These are phyloP conservation scores for Eimeria tenella DNA, from an alignment of 169 alveolate species.

Conservation along the genomic window DNA sequence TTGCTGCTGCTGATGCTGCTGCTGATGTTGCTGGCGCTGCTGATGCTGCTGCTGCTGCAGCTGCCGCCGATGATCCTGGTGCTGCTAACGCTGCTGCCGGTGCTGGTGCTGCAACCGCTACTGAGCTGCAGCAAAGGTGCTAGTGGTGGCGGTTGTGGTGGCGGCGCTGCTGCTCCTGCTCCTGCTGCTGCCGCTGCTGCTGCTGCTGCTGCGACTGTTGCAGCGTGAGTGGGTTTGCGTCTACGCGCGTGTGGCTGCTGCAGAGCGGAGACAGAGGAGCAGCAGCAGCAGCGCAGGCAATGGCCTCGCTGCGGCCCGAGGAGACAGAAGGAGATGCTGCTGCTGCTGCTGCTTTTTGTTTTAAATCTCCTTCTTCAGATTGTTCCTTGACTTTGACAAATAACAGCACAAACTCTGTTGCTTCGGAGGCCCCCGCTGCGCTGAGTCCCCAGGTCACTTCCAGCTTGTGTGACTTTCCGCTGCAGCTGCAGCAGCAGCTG, in stretches of 20 bases:
- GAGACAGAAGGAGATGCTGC: background rate
- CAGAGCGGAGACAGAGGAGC: background rate
- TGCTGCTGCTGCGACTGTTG: background rate
- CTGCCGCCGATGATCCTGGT: background rate
- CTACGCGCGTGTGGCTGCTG: background rate
- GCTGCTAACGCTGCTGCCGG: background rate
- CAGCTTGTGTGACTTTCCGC: background rate
- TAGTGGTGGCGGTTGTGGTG: background rate
- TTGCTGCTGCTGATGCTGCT: background rate
- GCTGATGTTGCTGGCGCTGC: background rate
- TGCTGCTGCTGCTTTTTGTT: background rate
- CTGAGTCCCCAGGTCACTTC: background rate
- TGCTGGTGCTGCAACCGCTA: background rate
- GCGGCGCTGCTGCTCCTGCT: background rate
- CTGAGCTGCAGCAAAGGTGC: background rate
- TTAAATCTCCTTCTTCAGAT: background rate
- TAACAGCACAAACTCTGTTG: background rate
- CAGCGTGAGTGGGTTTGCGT: background rate
- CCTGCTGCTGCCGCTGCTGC: conserved; percentile 26
- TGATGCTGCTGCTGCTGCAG: background rate
- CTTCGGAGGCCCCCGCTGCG: background rate
- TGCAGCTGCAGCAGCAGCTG: conserved; percentile 11
- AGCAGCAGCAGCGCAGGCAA: background rate
- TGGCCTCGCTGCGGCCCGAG: background rate
- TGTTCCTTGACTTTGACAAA: too few species aligned